phyloP scores from a whole-genome alignment of 2,329 filamentous ascomycete genomes.

The Venturia effusa region DNA sequence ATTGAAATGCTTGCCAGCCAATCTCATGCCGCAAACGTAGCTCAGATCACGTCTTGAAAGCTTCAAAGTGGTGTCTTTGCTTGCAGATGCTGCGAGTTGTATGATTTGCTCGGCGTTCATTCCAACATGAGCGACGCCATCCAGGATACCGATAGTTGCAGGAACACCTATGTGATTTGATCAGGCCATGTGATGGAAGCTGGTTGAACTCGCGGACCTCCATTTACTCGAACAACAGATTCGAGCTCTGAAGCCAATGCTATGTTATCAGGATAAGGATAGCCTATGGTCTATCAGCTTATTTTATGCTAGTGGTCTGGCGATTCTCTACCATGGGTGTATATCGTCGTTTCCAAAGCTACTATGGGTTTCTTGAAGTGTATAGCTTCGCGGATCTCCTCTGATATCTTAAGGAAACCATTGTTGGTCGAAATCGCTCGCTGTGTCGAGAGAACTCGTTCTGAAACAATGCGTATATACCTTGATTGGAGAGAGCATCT shows the following conservation, averaged over 20 bases:
- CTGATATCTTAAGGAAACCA: conserved; percentile 57
- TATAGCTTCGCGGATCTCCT: conserved; percentile 73
- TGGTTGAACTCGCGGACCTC: conserved; percentile 27
- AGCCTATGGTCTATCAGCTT: conserved; percentile 34
- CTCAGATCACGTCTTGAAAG: conserved; percentile 80
- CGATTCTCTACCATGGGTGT: conserved; percentile 63
- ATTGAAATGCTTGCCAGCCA: conserved; percentile 58
- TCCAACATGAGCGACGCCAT: conserved; percentile 74
- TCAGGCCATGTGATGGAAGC: neutral
- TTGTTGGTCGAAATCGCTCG: conserved; percentile 19
- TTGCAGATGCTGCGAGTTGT: conserved; percentile 54
- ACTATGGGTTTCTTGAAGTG: conserved; percentile 70
- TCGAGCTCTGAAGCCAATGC: conserved; percentile 73
- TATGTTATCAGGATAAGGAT: conserved; percentile 60
- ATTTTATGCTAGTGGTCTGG: too few relatives aligned
- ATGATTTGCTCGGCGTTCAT: conserved; percentile 61
- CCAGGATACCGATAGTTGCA: conserved; percentile 80
- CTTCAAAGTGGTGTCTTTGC: conserved; percentile 61
- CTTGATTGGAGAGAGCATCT: neutral
- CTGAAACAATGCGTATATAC: neutral
- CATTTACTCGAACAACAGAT: conserved; percentile 66
- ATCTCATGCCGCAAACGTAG: conserved; percentile 66
- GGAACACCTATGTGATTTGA: conserved; percentile 49
- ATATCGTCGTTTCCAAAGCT: conserved; percentile 90
- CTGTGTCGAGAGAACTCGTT: neutral